Conservation (phyloP, 2,329 filamentous ascomycete species). For the Nothophoma quercina region DNA sequence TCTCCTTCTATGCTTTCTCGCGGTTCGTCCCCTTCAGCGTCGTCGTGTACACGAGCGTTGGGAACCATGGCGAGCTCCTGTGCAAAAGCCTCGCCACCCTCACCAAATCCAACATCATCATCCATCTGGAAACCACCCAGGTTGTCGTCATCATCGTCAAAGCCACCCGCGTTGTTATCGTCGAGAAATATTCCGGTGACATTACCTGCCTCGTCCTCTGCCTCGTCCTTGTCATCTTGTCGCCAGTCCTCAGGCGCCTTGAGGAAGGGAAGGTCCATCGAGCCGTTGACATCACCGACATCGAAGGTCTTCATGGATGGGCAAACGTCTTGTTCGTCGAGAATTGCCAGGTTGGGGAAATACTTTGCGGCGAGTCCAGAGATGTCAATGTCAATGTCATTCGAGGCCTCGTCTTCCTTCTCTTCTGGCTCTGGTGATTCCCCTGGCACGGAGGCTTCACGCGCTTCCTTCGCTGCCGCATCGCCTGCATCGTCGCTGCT, state of each 20-base stretch:
- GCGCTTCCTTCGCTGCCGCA: constrained; percentile 55
- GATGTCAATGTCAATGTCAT: constrained; percentile 81
- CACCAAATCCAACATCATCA: constrained; percentile 83
- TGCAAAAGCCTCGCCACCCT: constrained; percentile 96
- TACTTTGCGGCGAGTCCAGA: constrained; percentile 77
- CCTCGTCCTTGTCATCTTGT: constrained; percentile 69
- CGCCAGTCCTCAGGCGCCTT: constrained; percentile 88
- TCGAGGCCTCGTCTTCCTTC: constrained; percentile 50
- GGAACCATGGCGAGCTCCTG: constrained; percentile 86
- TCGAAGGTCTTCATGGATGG: constrained; percentile 95
- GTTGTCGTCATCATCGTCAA: constrained; percentile 74
- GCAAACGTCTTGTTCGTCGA: constrained; percentile 91
- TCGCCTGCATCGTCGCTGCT: constrained; percentile 86
- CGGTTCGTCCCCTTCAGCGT: constrained; percentile 63
- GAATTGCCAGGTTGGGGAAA: constrained; percentile 78
- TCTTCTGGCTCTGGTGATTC: constrained; percentile 41
- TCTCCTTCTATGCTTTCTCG: constrained; percentile 56
- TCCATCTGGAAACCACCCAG: constrained; percentile 68
- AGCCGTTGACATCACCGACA: constrained; percentile 82
- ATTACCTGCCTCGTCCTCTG: constrained; percentile 63
- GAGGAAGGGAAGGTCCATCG: constrained; percentile 89
- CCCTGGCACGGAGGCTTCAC: constrained; percentile 55
- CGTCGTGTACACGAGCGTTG: constrained; percentile 81
- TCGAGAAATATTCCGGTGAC: constrained; percentile 85
- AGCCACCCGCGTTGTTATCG: constrained; percentile 82